Conservation (phyloP, 805 yeast species). For the Candida odintsovae region DNA sequence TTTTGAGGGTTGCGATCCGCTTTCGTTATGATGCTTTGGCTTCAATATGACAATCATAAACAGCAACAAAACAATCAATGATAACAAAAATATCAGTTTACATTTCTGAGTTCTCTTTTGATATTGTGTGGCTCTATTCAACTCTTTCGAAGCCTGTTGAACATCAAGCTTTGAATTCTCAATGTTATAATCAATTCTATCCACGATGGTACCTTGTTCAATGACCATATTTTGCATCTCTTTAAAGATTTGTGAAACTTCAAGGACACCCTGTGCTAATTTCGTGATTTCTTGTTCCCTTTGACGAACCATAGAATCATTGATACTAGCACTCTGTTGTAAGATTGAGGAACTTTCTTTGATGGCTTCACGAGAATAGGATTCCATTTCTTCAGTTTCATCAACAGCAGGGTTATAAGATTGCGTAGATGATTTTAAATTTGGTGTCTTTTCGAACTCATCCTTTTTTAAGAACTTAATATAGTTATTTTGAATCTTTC, state of each 20-base stretch:
- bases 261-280: slow-evolving; percentile 90
- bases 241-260: slow-evolving; percentile 86
- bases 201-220: slow-evolving; percentile 93
- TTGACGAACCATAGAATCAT: slow-evolving; percentile 47
- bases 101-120: slow-evolving; percentile 91
- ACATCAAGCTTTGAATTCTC: slow-evolving; percentile 74
- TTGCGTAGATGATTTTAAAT: slow-evolving; percentile 11
- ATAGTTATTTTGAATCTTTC: slow-evolving; percentile 86
- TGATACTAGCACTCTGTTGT: slow-evolving; percentile 28
- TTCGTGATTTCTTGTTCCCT: slow-evolving; percentile 87
- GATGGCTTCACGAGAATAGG: slow-evolving; percentile 48
- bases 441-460: slow-evolving; percentile 49
- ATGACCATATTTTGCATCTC: slow-evolving; percentile 89
- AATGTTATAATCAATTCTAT: slow-evolving; percentile 88
- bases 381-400: slow-evolving; percentile 38
- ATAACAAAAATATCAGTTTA: slow-evolving; percentile 70
- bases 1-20: not conserved
- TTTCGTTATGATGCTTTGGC: slow-evolving; percentile 34
- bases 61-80: slow-evolving; percentile 65
- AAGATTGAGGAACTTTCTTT: slow-evolving; percentile 38
- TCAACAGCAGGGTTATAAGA: slow-evolving; percentile 24
- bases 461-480: slow-evolving; percentile 79
- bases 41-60: slow-evolving; percentile 66
- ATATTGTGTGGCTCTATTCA: slow-evolving; percentile 68
- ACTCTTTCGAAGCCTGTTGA: slow-evolving; percentile 70